These are phyloP conservation scores for Trametes punicea DNA, from an alignment of 768 basidiomycete species.

Conservation along the genomic window DNA sequence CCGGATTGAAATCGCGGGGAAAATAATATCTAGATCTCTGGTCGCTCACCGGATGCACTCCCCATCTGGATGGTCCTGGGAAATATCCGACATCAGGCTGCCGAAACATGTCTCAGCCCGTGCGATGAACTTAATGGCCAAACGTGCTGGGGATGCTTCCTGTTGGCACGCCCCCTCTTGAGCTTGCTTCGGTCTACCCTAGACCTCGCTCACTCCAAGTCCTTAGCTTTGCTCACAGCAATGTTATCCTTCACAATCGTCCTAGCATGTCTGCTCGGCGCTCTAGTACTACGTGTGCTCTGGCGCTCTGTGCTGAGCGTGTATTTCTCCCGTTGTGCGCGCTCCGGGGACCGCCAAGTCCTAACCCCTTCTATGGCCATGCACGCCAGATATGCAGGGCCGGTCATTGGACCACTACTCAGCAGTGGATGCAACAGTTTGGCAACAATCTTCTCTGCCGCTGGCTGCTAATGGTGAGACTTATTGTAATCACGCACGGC, in stretches of 20 bases:
- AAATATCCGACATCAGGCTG: too few relatives aligned
- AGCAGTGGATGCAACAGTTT: not conserved
- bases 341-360: not conserved
- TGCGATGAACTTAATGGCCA: too few relatives aligned
- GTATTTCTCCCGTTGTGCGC: not conserved
- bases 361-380: constrained; percentile 4
- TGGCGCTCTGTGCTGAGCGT: not conserved
- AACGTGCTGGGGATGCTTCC: too few relatives aligned
- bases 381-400: not conserved
- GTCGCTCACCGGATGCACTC: too few relatives aligned
- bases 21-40: too few relatives aligned
- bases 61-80: too few relatives aligned
- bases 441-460: not conserved
- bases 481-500: not conserved
- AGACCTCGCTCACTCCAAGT: too few relatives aligned
- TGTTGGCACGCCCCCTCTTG: too few relatives aligned
- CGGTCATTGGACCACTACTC: not conserved
- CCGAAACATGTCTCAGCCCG: too few relatives aligned
- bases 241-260: not conserved
- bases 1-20: too few relatives aligned
- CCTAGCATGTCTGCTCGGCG: not conserved
- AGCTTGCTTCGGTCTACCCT: too few relatives aligned
- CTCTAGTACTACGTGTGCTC: not conserved
- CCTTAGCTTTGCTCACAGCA: not conserved
- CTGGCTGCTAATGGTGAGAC: constrained; percentile 5